Percentiles rank a stretch among this genome's conserved stretches.
phyloP scores from a whole-genome alignment of 257 asterid species.

The Ocimum tenuiflorum region DNA sequence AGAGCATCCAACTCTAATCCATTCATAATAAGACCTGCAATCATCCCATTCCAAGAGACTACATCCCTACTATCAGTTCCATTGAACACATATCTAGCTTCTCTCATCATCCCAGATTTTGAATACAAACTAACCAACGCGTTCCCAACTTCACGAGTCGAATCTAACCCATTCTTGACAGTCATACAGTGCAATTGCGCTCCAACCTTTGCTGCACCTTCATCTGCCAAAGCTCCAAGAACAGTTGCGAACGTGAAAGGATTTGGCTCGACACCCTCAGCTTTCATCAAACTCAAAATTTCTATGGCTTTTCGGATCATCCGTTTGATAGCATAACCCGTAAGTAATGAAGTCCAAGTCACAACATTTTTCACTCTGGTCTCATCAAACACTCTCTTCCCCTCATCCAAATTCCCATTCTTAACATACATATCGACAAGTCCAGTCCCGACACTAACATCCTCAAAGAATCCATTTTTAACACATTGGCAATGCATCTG shows the following conservation, averaged over 20 bases:
- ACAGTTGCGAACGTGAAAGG: slow-evolving; percentile 69
- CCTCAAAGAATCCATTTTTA: slow-evolving; percentile 52
- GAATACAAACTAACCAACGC: slow-evolving; percentile 74
- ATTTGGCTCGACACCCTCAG: slow-evolving; percentile 56
- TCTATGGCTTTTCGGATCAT: slow-evolving; percentile 36
- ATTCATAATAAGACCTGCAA: slow-evolving; percentile 61
- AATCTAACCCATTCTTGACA: slow-evolving; percentile 55
- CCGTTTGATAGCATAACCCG: slow-evolving; percentile 56
- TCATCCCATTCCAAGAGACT: slow-evolving; percentile 93
- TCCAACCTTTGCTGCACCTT: slow-evolving; percentile 44
- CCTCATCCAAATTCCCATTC: slow-evolving; percentile 40
- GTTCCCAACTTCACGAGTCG: slow-evolving; percentile 53
- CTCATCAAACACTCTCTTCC: slow-evolving; percentile 61
- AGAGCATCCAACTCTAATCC: slow-evolving; percentile 66
- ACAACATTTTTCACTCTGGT: slow-evolving; percentile 67
- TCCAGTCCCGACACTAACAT: slow-evolving; percentile 82
- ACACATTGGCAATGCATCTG: slow-evolving; percentile 69
- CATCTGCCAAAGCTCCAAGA: slow-evolving; percentile 73
- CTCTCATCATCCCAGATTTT: slow-evolving; percentile 62
- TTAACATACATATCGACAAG: slow-evolving; percentile 78
- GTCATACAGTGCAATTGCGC: slow-evolving; percentile 56
- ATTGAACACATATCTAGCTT: slow-evolving; percentile 54
- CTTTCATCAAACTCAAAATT: slow-evolving; percentile 44
- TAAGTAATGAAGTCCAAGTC: slow-evolving; percentile 79
- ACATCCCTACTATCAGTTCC: slow-evolving; percentile 41